phyloP scores from a whole-genome alignment of 352 stramenopile genomes.

The Phytophthora citricola region DNA sequence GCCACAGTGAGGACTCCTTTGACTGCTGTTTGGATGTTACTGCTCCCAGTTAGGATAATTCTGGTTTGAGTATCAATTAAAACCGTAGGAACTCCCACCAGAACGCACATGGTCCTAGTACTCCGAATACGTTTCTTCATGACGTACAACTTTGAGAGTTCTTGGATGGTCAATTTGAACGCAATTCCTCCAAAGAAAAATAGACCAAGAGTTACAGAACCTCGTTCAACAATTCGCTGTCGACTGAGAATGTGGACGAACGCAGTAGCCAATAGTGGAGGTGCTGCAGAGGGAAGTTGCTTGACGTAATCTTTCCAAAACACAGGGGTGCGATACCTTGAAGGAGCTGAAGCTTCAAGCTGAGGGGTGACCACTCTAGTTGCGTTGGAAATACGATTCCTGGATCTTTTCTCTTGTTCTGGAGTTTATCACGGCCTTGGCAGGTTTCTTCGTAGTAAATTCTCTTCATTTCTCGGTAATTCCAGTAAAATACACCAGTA shows the following conservation, averaged over 20 bases:
- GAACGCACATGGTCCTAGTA: conserved; percentile 28
- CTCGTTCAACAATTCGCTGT: no score
- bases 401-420: not conserved
- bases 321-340: no score
- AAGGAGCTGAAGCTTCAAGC: no score
- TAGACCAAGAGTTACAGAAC: no score
- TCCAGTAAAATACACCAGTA: conserved; percentile 27
- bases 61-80: conserved; percentile 39
- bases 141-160: conserved; percentile 27
- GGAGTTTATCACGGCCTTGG: conserved; percentile 10
- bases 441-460: conserved; percentile 34
- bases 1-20: conserved; percentile 13
- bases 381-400: no score
- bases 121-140: conserved; percentile 19
- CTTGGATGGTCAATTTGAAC: conserved; percentile 31
- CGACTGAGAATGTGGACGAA: conserved; percentile 4
- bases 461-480: conserved; percentile 12
- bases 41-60: conserved; percentile 25
- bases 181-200: not conserved
- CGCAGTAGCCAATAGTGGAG: not conserved
- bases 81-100: conserved; percentile 31
- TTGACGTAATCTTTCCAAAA: not conserved
- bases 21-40: conserved; percentile 6
- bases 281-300: not conserved
- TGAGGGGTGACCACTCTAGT: no score